Percentiles rank a stretch among this genome's conserved stretches.
Conservation (phyloP, 495 filamentous ascomycete species). For the Glutinoglossum americanum region DNA sequence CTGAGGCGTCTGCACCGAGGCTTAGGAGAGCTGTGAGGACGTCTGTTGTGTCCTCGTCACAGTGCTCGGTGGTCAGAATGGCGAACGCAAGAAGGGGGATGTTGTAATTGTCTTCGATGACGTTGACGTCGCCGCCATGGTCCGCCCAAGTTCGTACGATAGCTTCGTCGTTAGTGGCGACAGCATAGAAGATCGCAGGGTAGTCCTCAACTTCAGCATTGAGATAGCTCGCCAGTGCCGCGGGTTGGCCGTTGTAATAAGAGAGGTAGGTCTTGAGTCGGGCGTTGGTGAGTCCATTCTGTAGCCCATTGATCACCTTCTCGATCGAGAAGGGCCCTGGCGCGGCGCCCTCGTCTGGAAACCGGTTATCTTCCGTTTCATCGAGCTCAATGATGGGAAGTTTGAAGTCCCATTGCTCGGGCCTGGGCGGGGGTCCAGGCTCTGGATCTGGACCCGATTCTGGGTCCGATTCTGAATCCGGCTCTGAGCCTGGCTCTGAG, state of each 20-base stretch:
- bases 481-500: too few species aligned
- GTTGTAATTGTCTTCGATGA: slow-evolving; percentile 9
- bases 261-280: slow-evolving; percentile 10
- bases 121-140: slow-evolving; percentile 18
- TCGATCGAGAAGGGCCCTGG: too few species aligned
- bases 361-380: too few species aligned
- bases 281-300: background rate
- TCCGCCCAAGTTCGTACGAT: slow-evolving; percentile 18
- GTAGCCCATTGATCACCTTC: too few species aligned
- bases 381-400: too few species aligned
- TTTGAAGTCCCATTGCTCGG: too few species aligned
- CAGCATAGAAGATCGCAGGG: slow-evolving; percentile 24
- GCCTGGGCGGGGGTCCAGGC: too few species aligned
- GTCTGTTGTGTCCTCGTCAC: slow-evolving; percentile 14
- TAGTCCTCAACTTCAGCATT: slow-evolving; percentile 16
- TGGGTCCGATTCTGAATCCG: too few species aligned
- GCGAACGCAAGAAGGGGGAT: slow-evolving; percentile 21
- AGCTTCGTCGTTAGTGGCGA: slow-evolving; percentile 19
- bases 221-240: slow-evolving; percentile 10
- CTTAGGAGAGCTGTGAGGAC: slow-evolving; percentile 19
- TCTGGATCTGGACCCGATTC: too few species aligned
- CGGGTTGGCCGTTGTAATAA: slow-evolving; percentile 9
- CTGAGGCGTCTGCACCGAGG: slow-evolving; percentile 17
- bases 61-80: background rate
- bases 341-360: too few species aligned